Evolutionary conservation across 1,139 yeast genomes (phyloP).

Genomic region (Candida glucosophila): DNA sequence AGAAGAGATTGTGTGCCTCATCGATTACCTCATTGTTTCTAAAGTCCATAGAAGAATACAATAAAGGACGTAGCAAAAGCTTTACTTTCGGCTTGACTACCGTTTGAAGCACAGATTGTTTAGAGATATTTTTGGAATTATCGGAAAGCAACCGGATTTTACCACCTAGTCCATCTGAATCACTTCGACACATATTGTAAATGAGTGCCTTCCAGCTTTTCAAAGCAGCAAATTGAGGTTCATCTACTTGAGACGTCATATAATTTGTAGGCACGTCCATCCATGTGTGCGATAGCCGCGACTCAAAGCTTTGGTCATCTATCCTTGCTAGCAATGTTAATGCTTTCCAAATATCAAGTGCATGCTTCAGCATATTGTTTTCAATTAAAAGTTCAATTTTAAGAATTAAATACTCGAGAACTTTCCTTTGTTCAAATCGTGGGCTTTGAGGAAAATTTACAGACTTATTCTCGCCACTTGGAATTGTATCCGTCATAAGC

Average conservation of each 20-base stretch:
- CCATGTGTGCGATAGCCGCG: constrained; percentile 24
- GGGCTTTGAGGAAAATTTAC: too few relatives aligned
- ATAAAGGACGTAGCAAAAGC: constrained; percentile 21
- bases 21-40: constrained; percentile 19
- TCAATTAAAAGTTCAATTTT: constrained; percentile 19
- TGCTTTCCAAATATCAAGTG: constrained; percentile 38
- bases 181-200: constrained; percentile 27
- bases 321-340: constrained; percentile 24
- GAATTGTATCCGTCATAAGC: neutral
- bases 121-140: constrained; percentile 7
- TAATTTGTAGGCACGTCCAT: constrained; percentile 23
- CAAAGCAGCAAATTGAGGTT: constrained; percentile 21
- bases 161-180: constrained; percentile 16
- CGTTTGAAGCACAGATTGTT: constrained; percentile 9
- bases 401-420: constrained; percentile 18
- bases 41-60: constrained; percentile 15
- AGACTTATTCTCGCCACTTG: neutral
- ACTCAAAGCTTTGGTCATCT: constrained; percentile 17
- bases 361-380: constrained; percentile 20
- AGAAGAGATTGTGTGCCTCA: constrained; percentile 20
- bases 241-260: constrained; percentile 15
- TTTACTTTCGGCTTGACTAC: constrained; percentile 19
- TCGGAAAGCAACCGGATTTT: constrained; percentile 11
- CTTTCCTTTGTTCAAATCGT: too few relatives aligned
- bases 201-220: constrained; percentile 31